Base-by-base conservation (phyloP, 768 basidiomycete species). In the Trametes cinnabarina region DNA sequence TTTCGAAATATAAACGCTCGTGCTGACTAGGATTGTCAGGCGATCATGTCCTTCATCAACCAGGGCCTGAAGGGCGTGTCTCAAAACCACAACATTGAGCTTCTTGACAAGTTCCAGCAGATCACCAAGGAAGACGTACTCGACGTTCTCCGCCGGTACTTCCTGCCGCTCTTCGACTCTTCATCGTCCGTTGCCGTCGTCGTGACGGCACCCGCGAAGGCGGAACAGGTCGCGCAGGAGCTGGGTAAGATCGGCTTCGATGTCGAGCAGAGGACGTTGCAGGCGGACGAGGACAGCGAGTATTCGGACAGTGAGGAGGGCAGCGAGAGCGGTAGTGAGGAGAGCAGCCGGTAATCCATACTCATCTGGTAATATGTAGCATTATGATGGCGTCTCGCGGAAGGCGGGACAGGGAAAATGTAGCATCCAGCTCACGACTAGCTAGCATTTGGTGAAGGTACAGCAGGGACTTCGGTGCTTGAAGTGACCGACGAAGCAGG, bases 61-160 rank as follows among this genome's bases (percentile, higher is more conserved):
- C 92, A 97, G 76, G 90, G 87, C 0, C 78, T 99, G n/a, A 92
- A 90, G 68, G 89, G 86, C 30, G 82, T 98, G 10, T 74, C 87
- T 5, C 85, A 87, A 67, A 82, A 85, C 59, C 78, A 89, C 67
- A 87, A 89, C 64, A 77, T 90, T 23, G 81, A 87, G 51, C 79
- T 94, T n/a, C 78, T 96, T 43, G 82, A 87, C 63, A 84, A 85
- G 67, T 89, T 86, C 66, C 88, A 93, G 77, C 73, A 74, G n/a
- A 82, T 98, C 56, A 88, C 87, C 17, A 86, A 87, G 66, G 82
- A 84, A 5, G 87, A 97, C 59, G 86, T 98, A 50, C 69, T 94
- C 15, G 73, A 69, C 6, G 81, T 82, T 4, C 78, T 98, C 57
- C 72, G 79, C 62, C 86, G 79, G 57, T 86, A 94, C 72, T 84